Base-by-base conservation (phyloP, 208 protist genomes). In the Leishmania guyanensis region DNA sequence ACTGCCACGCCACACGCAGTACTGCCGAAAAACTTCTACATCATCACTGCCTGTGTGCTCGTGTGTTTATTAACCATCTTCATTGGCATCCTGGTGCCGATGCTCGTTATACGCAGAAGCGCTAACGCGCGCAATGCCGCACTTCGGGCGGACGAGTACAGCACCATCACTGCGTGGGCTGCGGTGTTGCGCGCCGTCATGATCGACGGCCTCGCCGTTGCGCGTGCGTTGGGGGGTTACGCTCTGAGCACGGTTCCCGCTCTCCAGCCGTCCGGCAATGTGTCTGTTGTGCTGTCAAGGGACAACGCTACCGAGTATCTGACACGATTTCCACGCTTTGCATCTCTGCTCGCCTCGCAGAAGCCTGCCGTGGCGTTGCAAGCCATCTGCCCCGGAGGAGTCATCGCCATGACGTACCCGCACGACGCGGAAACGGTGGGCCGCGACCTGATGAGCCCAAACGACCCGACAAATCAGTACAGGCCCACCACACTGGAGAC, bases 341-440 rank as follows among this genome's bases (percentile, higher is more conserved):
- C 82, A 2, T 43, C 76, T 12, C 75, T 71, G 43, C 71, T 82
- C 48, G 46, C 51, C 14, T 77, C 64, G 20, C 36, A 66, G 43
- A 81, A 66, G 50, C n/a, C 66, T 22, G 85, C 62, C 22, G 50
- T 86, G 16, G 71, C 66, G 17, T 36, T 85, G 16, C 62, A 80
- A 54, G 82, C 88, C 16, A 76, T 91, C 50, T 86, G 89, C 12
- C 94, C 94, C 4, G 90, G 90, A 20, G 94, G 92, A 22, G 89
- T 94, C 36, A 81, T 92, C 20, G 58, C 81, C 16, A 77, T 90
- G 54, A 86, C 71, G 5, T 84, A 86, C 58, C 92, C 91, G 3
- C 29, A 6, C 26, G 51, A 85, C 12, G 1, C 78, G 16, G 6
- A 8, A 8, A 77, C 69, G 43, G 33, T 78, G 26, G 72, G 78